Evolutionary conservation across 805 yeast genomes (phyloP).

Genomic region (Metschnikowia gelsemii): DNA sequence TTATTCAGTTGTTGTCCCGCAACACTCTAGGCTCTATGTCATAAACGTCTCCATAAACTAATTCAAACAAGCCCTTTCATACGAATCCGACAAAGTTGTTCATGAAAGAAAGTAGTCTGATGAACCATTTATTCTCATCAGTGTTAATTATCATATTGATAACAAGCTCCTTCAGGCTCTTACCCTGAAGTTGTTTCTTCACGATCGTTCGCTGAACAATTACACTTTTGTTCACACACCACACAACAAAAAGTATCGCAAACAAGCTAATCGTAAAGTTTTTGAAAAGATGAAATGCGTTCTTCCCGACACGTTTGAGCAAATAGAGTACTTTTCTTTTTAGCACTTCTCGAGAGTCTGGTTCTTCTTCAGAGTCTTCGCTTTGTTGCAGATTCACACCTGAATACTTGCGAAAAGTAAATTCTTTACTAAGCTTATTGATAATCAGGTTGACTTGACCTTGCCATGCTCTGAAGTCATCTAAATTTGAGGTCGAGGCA

Average conservation of each 20-base stretch:
- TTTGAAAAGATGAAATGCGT: constrained; percentile 29
- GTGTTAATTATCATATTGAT: constrained; percentile 44
- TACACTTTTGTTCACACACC: constrained; percentile 44
- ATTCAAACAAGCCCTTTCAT: constrained; percentile 1
- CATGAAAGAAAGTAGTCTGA: constrained; percentile 35
- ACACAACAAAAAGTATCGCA: constrained; percentile 39
- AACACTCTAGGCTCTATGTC: constrained; percentile 5
- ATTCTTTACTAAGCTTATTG: constrained; percentile 45
- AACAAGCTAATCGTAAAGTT: constrained; percentile 37
- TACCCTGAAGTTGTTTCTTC: constrained; percentile 27
- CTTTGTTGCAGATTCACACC: background rate
- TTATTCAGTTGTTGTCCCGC: constrained; percentile 11
- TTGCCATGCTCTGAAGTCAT: constrained; percentile 54
- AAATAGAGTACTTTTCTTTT: constrained; percentile 25
- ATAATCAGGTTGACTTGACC: constrained; percentile 50
- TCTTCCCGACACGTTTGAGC: constrained; percentile 29
- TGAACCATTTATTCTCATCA: constrained; percentile 45
- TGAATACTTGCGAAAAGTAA: constrained; percentile 10
- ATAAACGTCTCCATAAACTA: background rate
- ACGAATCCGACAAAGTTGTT: constrained; percentile 46
- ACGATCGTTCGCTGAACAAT: constrained; percentile 40
- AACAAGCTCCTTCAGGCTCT: constrained; percentile 36
- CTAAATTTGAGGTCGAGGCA: constrained; percentile 19
- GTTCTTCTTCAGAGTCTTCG: constrained; percentile 13
- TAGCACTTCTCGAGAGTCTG: constrained; percentile 15